Evolutionary conservation across 139 green algal species (phyloP).

Genomic region (Tetradesmus lagerheimii): DNA sequence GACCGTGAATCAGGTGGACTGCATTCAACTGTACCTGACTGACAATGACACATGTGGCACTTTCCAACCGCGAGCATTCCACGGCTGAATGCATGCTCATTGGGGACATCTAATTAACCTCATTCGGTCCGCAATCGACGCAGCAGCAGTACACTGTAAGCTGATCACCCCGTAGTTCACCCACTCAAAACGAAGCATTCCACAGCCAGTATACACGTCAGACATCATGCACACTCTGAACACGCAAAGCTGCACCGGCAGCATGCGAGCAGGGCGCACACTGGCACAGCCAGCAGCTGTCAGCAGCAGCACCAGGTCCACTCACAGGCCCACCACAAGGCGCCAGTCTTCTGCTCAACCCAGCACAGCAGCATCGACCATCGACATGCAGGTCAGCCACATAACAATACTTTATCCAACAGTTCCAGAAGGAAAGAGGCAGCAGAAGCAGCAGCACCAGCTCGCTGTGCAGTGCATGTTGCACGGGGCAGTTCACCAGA

Average conservation of each 20-base stretch:
- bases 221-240: neutral
- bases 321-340: neutral
- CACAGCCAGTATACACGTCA: neutral
- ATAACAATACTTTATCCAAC: no score
- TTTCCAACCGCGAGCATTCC: neutral
- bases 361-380: neutral
- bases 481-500: no score
- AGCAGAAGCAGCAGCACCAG: neutral
- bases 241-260: neutral
- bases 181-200: neutral
- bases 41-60: neutral
- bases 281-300: neutral
- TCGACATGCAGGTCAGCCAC: neutral
- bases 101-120: no score
- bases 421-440: neutral
- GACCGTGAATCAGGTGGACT: neutral
- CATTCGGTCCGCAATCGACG: no score
- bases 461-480: neutral
- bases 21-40: constrained; percentile 6
- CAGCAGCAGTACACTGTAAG: neutral
- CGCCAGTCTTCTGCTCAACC: neutral
- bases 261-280: neutral
- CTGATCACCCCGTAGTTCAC: neutral
- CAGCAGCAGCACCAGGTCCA: neutral
- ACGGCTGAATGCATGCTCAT: neutral